These are phyloP conservation scores for Phialophora expanda DNA, from an alignment of 2,329 filamentous ascomycete species.

Conservation along the genomic window DNA sequence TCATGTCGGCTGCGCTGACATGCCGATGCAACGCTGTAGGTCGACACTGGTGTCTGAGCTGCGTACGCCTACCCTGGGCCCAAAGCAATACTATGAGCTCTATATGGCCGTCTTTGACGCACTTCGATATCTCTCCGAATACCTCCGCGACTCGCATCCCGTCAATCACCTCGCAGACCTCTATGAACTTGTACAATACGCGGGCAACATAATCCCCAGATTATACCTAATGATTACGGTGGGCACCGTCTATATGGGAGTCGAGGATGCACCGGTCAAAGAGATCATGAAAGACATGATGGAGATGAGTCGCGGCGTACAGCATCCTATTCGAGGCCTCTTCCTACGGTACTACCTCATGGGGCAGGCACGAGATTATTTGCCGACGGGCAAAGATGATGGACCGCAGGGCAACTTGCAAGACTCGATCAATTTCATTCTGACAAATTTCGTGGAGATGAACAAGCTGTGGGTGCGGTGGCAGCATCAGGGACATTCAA, in stretches of 20 bases:
- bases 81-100: constrained; percentile 99
- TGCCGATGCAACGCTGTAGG: constrained; percentile 56
- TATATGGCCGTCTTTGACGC: constrained; percentile 99
- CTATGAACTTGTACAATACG: constrained; percentile 97
- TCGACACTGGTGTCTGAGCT: constrained; percentile 98
- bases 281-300: constrained; percentile 99
- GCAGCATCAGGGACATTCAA: constrained; percentile 95
- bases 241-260: constrained; percentile 98
- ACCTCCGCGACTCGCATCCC: constrained; percentile 95
- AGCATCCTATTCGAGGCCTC: constrained; percentile 92
- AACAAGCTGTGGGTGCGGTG: constrained; percentile 99
- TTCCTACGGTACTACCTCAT: constrained; percentile 96
- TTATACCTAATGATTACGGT: constrained; percentile 99
- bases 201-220: constrained; percentile 94
- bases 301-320: constrained; percentile 98
- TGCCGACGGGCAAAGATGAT: constrained; percentile 81
- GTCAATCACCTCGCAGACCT: constrained; percentile 97
- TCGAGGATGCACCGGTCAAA: constrained; percentile 97
- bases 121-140: constrained; percentile 91
- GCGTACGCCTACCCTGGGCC: constrained; percentile 93
- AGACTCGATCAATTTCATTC: constrained; percentile 95
- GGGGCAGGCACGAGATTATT: constrained; percentile 86
- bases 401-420: constrained; percentile 94
- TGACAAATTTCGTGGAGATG: constrained; percentile 99
- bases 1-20: constrained; percentile 12